Conservation (phyloP, 176 grass and related monocot species). For the Poa pratensis region DNA sequence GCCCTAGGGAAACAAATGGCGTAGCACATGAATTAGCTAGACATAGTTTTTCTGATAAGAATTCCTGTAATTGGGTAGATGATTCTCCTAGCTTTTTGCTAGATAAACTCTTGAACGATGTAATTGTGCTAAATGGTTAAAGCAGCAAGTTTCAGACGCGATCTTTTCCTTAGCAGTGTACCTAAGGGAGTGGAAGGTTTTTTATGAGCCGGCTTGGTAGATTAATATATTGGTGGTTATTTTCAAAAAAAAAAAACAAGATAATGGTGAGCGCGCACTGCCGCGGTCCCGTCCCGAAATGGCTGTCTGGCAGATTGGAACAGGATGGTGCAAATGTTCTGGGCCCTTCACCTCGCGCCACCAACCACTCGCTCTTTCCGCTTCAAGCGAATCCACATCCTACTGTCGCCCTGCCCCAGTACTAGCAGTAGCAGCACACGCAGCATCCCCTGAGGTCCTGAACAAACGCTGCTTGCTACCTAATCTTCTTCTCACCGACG, state of each 20-base stretch:
- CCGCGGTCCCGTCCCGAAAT: neutral
- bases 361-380: slow-evolving; percentile 5
- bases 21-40: too few relatives aligned
- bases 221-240: too few relatives aligned
- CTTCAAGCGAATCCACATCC: neutral
- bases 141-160: too few relatives aligned
- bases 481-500: slow-evolving; percentile 40
- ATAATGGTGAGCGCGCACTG: neutral
- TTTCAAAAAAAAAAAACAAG: neutral
- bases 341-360: neutral
- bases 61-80: too few relatives aligned
- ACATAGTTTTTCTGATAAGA: too few relatives aligned
- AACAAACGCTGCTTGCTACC: slow-evolving; percentile 21
- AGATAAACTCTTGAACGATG: too few relatives aligned
- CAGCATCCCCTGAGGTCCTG: neutral
- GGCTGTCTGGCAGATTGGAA: neutral
- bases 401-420: neutral
- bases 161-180: too few relatives aligned
- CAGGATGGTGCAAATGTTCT: slow-evolving; percentile 15
- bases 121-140: too few relatives aligned
- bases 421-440: neutral
- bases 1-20: too few relatives aligned
- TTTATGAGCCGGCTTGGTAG: too few relatives aligned
- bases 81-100: too few relatives aligned
- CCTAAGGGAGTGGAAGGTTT: too few relatives aligned